Percentiles rank a stretch among this genome's conserved stretches.
Evolutionary conservation across 495 filamentous ascomycete genomes (phyloP).

Genomic region (Immersiella caudata): DNA sequence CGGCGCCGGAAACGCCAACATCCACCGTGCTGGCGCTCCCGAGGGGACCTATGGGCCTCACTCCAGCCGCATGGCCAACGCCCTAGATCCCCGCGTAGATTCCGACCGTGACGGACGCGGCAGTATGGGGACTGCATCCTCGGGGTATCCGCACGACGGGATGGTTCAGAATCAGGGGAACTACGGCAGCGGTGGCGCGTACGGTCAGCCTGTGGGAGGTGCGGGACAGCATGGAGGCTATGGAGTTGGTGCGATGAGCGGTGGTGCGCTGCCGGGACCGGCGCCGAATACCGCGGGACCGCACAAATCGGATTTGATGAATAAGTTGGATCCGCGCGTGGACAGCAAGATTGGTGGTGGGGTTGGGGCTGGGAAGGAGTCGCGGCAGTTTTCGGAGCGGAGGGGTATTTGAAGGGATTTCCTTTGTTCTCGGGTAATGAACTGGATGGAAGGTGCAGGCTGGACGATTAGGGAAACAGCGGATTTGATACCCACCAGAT

Average conservation of each 20-base stretch:
- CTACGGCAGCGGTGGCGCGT: too few relatives aligned
- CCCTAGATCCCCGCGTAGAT: conserved; percentile 54
- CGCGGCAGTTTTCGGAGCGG: conserved; percentile 6
- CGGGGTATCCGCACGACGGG: background rate
- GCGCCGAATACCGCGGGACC: conserved; percentile 51
- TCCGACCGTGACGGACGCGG: conserved; percentile 43
- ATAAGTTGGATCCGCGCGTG: conserved; percentile 57
- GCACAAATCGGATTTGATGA: conserved; percentile 51
- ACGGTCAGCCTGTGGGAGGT: too few relatives aligned
- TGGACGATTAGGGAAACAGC: background rate
- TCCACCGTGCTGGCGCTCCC: conserved; percentile 8
- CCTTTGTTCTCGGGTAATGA: background rate
- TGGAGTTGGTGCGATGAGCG: background rate
- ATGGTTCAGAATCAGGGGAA: background rate
- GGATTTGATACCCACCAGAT: background rate
- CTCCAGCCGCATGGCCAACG: conserved; percentile 42
- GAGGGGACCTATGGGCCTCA: conserved; percentile 46
- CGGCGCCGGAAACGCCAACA: conserved; percentile 24
- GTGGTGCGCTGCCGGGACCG: conserved; percentile 28
- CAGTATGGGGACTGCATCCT: background rate
- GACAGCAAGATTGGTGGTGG: conserved; percentile 35
- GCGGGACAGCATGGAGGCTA: background rate
- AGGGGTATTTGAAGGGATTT: conserved; percentile 9
- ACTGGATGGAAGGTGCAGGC: background rate
- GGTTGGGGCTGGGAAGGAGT: conserved; percentile 16